phyloP scores from a whole-genome alignment of 805 yeast species.

The Scheffersomyces stipitis region DNA sequence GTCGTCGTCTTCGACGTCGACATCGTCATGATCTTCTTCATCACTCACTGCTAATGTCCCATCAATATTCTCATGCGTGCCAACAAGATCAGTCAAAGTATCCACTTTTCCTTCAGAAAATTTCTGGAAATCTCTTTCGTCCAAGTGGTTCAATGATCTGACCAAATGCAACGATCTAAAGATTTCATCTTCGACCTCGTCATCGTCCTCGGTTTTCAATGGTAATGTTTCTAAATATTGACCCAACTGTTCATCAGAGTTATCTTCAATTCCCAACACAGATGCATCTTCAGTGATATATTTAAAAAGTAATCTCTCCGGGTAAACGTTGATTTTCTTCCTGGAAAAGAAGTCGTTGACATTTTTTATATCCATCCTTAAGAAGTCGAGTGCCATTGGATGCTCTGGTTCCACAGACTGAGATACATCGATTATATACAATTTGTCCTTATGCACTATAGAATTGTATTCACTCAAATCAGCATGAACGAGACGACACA shows the following conservation, averaged over 20 bases:
- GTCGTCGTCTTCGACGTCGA: constrained; percentile 22
- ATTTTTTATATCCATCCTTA: constrained; percentile 96
- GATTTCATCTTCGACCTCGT: constrained; percentile 70
- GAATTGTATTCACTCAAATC: constrained; percentile 94
- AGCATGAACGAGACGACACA: constrained; percentile 91
- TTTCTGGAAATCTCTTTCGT: constrained; percentile 85
- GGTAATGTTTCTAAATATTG: constrained; percentile 52
- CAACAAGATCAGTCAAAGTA: constrained; percentile 65
- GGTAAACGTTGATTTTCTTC: constrained; percentile 69
- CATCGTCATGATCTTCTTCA: constrained; percentile 25
- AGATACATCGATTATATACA: constrained; percentile 93
- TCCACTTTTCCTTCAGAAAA: constrained; percentile 79
- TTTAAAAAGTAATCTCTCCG: constrained; percentile 80
- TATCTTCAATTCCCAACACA: constrained; percentile 35
- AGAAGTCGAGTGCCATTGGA: constrained; percentile 91
- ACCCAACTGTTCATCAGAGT: constrained; percentile 42
- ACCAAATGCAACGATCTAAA: constrained; percentile 80
- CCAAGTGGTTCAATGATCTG: constrained; percentile 75
- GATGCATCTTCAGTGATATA: constrained; percentile 59
- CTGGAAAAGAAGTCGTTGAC: constrained; percentile 83
- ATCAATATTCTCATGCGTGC: constrained; percentile 14
- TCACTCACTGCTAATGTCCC: constrained; percentile 11
- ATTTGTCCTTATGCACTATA: constrained; percentile 73
- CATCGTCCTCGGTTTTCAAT: constrained; percentile 57
- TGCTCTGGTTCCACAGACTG: constrained; percentile 98